phyloP scores from a whole-genome alignment of 768 basidiomycete species.

The Tremella fuciformis region DNA sequence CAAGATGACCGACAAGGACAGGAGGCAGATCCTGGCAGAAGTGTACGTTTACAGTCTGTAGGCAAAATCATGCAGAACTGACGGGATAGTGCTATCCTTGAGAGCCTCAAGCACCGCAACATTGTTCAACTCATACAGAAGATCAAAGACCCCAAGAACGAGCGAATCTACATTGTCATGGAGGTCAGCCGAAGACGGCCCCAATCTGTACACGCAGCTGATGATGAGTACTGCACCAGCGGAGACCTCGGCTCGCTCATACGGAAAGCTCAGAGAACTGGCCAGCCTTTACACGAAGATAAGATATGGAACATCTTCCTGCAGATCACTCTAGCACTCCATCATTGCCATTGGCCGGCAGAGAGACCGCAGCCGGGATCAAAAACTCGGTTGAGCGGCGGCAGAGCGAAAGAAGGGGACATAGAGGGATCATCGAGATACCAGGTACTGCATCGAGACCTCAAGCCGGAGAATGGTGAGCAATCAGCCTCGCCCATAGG shows the following conservation, averaged over 20 bases:
- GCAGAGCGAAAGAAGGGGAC: constrained; percentile 1
- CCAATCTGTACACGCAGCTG: constrained; percentile 4
- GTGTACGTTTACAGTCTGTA: constrained; percentile 64
- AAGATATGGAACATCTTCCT: constrained; percentile 94
- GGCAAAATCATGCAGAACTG: not conserved
- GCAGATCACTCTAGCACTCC: constrained; percentile 83
- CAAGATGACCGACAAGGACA: constrained; percentile 90
- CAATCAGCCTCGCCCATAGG: not conserved
- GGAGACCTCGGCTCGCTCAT: constrained; percentile 89
- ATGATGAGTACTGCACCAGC: constrained; percentile 76
- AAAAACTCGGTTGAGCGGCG: constrained; percentile 25
- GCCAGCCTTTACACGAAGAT: constrained; percentile 79
- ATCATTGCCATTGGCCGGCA: constrained; percentile 85
- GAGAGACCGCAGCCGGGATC: constrained; percentile 52
- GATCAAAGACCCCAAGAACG: constrained; percentile 82
- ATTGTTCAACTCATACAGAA: constrained; percentile 65
- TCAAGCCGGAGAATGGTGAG: constrained; percentile 93
- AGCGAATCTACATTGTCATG: constrained; percentile 96
- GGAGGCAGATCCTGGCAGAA: constrained; percentile 95
- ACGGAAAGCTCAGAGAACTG: constrained; percentile 56
- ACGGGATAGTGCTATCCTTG: constrained; percentile 78
- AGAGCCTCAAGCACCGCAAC: constrained; percentile 89
- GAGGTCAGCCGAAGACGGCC: constrained; percentile 56
- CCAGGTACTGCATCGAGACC: constrained; percentile 80
- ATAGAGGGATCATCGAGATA: constrained; percentile 28